Percentiles rank a stretch among this genome's conserved stretches.
phyloP scores from a whole-genome alignment of 2,329 filamentous ascomycete species.

The Periconia macrospinosa region DNA sequence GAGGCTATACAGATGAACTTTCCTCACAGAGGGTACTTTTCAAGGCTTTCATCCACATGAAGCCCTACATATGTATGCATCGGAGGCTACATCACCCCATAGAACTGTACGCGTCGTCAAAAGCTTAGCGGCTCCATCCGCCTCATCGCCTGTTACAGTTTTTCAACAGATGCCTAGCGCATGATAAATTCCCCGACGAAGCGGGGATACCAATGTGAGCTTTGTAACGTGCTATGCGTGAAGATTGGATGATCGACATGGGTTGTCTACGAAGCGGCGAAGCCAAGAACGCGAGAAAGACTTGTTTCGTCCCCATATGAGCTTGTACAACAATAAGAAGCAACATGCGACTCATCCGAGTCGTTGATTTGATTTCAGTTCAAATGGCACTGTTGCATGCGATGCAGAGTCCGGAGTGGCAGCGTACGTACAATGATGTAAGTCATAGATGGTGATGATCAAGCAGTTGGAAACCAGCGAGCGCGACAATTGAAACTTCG shows the following conservation, averaged over 20 bases:
- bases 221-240: slow-evolving; percentile 36
- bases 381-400: not conserved
- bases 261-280: slow-evolving; percentile 11
- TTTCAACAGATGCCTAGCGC: slow-evolving; percentile 5
- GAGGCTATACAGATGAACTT: not conserved
- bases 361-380: not conserved
- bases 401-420: not conserved
- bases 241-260: slow-evolving; percentile 18
- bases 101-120: slow-evolving; percentile 21
- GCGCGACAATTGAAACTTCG: not conserved
- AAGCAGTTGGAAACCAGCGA: not conserved
- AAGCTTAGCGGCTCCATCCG: slow-evolving; percentile 15
- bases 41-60: not conserved
- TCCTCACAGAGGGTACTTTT: slow-evolving; percentile 7
- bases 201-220: slow-evolving; percentile 13
- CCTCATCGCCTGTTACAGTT: slow-evolving; percentile 24
- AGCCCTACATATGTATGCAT: slow-evolving; percentile 7
- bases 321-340: not conserved
- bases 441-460: not conserved
- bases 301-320: slow-evolving; percentile 4
- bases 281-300: slow-evolving; percentile 13
- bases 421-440: not conserved
- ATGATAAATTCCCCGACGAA: slow-evolving; percentile 17
- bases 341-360: not conserved
- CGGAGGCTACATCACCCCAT: slow-evolving; percentile 15